Evolutionary conservation across 306 rosid species (phyloP).

Genomic region (Clitoria ternatea): DNA sequence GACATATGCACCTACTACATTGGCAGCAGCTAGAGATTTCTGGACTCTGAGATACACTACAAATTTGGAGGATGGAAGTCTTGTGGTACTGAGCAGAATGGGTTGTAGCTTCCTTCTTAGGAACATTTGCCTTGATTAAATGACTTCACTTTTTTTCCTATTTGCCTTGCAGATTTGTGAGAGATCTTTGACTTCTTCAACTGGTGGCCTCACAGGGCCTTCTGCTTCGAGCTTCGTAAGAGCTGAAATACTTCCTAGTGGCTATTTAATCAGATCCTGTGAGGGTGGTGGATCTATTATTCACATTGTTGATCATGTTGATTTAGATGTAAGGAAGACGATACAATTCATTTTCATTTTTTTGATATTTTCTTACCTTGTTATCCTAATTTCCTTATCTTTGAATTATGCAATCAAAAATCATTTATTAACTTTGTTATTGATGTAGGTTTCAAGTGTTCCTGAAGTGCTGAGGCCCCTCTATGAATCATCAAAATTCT

Average conservation of each 20-base stretch:
- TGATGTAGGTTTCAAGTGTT: conserved; percentile 62
- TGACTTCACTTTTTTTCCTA: not conserved
- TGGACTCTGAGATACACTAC: conserved; percentile 84
- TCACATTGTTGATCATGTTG: conserved; percentile 83
- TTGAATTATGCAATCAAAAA: too few relatives aligned
- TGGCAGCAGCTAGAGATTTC: conserved; percentile 89
- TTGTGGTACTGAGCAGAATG: conserved; percentile 57
- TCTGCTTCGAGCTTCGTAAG: conserved; percentile 58
- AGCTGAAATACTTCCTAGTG: conserved; percentile 88
- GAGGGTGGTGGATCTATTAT: conserved; percentile 90
- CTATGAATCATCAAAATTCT: conserved; percentile 73
- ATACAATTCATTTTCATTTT: too few relatives aligned
- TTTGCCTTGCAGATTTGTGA: conserved; percentile 63
- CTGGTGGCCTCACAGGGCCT: conserved; percentile 68
- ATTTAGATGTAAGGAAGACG: conserved; percentile 60
- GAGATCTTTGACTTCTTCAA: conserved; percentile 69
- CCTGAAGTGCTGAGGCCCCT: conserved; percentile 90
- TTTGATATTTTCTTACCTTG: too few relatives aligned
- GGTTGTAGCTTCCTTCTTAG: not conserved
- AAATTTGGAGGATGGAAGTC: conserved; percentile 81
- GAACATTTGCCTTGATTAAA: not conserved
- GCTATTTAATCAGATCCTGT: conserved; percentile 73
- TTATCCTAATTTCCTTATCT: not conserved
- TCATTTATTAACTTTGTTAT: not conserved
- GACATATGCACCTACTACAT: conserved; percentile 88